phyloP scores from a whole-genome alignment of 2,329 filamentous ascomycete genomes.

The Gnomoniopsis sp. region DNA sequence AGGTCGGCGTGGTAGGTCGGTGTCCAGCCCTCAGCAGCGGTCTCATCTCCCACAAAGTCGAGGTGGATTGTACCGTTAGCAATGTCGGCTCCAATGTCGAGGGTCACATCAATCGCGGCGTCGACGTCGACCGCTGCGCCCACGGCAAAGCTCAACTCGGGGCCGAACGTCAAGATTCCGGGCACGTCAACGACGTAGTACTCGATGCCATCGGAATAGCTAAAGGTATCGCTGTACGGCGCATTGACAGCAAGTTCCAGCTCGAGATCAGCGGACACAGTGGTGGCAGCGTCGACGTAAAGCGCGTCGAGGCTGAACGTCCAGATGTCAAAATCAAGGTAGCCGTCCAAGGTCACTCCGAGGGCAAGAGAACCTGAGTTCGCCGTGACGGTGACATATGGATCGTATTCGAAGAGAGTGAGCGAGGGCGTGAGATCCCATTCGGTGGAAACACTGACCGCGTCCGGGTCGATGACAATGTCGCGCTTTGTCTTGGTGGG shows the following conservation, averaged over 20 bases:
- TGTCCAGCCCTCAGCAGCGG: slow-evolving; percentile 18
- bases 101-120: slow-evolving; percentile 23
- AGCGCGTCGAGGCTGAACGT: slow-evolving; percentile 31
- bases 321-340: slow-evolving; percentile 38
- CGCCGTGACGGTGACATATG: slow-evolving; percentile 32
- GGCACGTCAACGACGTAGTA: slow-evolving; percentile 37
- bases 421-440: slow-evolving; percentile 4
- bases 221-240: slow-evolving; percentile 30
- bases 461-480: slow-evolving; percentile 2
- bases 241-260: slow-evolving; percentile 33
- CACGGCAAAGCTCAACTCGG: slow-evolving; percentile 34
- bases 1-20: slow-evolving; percentile 19
- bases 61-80: slow-evolving; percentile 24
- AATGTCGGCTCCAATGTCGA: slow-evolving; percentile 21
- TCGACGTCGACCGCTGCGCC: slow-evolving; percentile 34
- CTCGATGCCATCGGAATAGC: slow-evolving; percentile 34
- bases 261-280: slow-evolving; percentile 32
- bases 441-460: background rate
- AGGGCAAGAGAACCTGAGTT: slow-evolving; percentile 32
- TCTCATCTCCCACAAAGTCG: slow-evolving; percentile 25
- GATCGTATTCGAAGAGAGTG: slow-evolving; percentile 12
- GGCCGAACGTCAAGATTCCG: slow-evolving; percentile 30
- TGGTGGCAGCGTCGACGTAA: slow-evolving; percentile 40
- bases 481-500: background rate
- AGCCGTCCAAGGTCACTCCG: slow-evolving; percentile 37